Evolutionary conservation across 2,329 filamentous ascomycete species (phyloP), one percentile per base, ranked within the genome.

Genomic region (Celoporthe dispersa): DNA sequence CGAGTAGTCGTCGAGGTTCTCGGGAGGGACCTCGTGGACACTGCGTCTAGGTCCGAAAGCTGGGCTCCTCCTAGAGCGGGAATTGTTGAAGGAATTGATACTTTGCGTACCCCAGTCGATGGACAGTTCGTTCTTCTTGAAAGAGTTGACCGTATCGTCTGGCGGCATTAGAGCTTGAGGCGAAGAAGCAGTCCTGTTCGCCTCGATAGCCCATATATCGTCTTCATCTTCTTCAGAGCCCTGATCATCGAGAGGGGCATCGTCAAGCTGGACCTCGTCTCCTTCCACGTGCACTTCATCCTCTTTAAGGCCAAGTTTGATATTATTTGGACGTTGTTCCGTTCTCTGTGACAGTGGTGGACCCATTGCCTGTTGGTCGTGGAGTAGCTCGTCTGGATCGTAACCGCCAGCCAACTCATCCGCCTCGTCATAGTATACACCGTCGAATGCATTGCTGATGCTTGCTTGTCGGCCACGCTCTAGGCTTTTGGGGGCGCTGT

Each of bases 121-220:
- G 8, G 75, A 74, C 2, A 76, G 64, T 67, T 79, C 80, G 63
- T 70, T 76, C 69, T 78, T 77, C 63, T 75, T 76, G 65, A 77
- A 74, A 8, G 73, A 74, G 64, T 74, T 73, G 70, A 73, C 35
- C 0, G 67, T 65, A 1, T 73, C 70, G 11, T 76, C 73, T 31
- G 69, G 72, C 41, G 64, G 73, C 71, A 63, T 64, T 73, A 69
- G 48, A 66, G 68, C 69, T 44, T 74, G 75, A 7, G 72, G 67
- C 11, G 77, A 74, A 6, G 73, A 76, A 12, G 84, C 83, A 1
- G 81, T 81, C 8, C 87, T 83, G 67, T 84, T 81, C 14, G 87
- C 87, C 75, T 89, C 87, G 33, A 88, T 75, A 41, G 86, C 87
- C 87, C 87, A 90, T 14, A 90, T 81, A 72, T 89, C 84, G 3